Conservation (phyloP, 2,329 filamentous ascomycete genomes). For the Colletotrichum noveboracense region DNA sequence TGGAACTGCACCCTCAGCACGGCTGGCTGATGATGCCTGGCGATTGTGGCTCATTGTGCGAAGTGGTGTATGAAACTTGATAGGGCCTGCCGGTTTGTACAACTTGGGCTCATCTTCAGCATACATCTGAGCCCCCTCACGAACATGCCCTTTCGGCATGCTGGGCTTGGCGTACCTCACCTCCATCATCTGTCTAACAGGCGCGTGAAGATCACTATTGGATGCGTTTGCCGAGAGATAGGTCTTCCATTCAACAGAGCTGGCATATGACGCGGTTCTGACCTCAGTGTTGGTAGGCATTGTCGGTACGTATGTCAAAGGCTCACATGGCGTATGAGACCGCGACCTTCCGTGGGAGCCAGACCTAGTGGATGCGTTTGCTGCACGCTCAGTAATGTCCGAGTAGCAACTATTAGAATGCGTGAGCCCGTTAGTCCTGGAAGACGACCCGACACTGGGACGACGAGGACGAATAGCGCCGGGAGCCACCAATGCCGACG, state of each 20-base stretch:
- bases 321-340: background rate
- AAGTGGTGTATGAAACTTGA: background rate
- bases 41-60: background rate
- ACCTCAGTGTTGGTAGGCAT: conserved; percentile 29
- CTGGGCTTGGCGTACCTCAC: conserved; percentile 24
- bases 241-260: conserved; percentile 60
- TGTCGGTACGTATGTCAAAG: conserved; percentile 17
- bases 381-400: background rate
- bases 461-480: background rate
- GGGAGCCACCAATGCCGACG: background rate
- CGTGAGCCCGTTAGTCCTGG: background rate
- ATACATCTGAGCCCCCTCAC: conserved; percentile 54
- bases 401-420: background rate
- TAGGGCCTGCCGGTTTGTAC: background rate
- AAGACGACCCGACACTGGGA: background rate
- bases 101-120: conserved; percentile 35
- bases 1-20: background rate
- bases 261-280: conserved; percentile 45
- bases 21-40: conserved; percentile 5
- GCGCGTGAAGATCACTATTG: conserved; percentile 27
- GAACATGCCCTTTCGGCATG: conserved; percentile 44
- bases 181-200: background rate
- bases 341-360: background rate
- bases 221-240: conserved; percentile 59
- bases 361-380: background rate